Evolutionary conservation across 129 eudicot species (phyloP), one percentile per base, ranked within the genome.

Genomic region (Chrysanthemum lavandulifolium): DNA sequence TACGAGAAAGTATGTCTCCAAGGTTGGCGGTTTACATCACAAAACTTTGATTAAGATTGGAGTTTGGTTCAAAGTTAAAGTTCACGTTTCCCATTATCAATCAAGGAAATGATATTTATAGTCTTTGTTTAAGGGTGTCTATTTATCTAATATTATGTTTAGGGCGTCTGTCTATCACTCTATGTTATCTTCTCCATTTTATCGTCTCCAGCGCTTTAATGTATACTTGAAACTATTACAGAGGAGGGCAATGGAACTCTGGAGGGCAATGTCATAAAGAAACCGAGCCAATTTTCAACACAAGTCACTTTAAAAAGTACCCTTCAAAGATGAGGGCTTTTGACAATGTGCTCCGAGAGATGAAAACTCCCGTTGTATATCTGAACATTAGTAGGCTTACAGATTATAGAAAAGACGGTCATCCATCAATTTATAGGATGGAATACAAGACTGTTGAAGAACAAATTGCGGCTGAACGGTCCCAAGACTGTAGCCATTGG

Each of bases 401-500:
- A n/a, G 97, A 87, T 69, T 93, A 87, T 77, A 74, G 98, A 78
- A 93, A 93, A 78, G 98, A 93, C 14, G 97, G 83, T 2, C 98
- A 93, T 74, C 97, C 97, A 1, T 89, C 98, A 0, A 82, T 93
- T 67, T 93, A 87, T 85, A 81, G 98, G 73, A 83, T 80, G 77
- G 73, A 73, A 45, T 91, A 86, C 78, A 81, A 79, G 58, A 76
- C 86, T 5, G 71, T 69, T 13, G 81, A 86, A 66, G 91, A 89
- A 65, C 76, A 82, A 69, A 65, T 63, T 49, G 88, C 89, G 0
- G 92, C 85, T 0, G 87, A 45, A 47, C 82, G 71, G 23, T 79
- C 84, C 40, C 95, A 93, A 79, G 98, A 93, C 75, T 93, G 98
- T 78, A 93, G 98, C 78, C 98, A 93, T 76, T 93, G 97, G 96